A percentile compares a stretch with the other conserved stretches of the same genome.
Conservation (phyloP, 2,329 filamentous ascomycete genomes). For the Aplosporella prunicola region DNA sequence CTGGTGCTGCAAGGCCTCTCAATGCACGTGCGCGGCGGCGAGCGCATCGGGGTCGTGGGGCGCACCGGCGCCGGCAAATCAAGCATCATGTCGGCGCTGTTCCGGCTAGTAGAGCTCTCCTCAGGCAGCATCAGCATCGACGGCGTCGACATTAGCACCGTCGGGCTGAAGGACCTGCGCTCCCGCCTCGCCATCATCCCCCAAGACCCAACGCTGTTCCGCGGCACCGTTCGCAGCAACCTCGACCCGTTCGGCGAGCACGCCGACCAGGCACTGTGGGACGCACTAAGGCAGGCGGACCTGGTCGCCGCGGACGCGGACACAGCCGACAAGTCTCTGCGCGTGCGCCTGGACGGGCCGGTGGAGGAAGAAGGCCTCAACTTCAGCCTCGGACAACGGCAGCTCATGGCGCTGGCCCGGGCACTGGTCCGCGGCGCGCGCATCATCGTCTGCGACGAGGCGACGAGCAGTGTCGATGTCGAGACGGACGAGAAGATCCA, state of each 20-base stretch:
- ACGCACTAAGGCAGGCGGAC: slow-evolving; percentile 66
- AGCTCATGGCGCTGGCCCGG: slow-evolving; percentile 87
- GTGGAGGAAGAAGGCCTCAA: slow-evolving; percentile 95
- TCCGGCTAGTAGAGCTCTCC: slow-evolving; percentile 52
- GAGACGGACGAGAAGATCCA: slow-evolving; percentile 97
- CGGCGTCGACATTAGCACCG: slow-evolving; percentile 52
- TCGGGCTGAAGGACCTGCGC: slow-evolving; percentile 66
- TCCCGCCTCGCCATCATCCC: slow-evolving; percentile 74
- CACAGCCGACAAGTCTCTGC: slow-evolving; percentile 39
- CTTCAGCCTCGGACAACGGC: slow-evolving; percentile 88
- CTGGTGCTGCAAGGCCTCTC: slow-evolving; percentile 39
- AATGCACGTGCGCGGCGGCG: slow-evolving; percentile 65
- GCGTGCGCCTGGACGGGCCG: slow-evolving; percentile 71
- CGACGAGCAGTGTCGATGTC: slow-evolving; percentile 86
- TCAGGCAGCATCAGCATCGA: slow-evolving; percentile 41
- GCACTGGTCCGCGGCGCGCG: slow-evolving; percentile 78
- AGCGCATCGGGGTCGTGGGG: slow-evolving; percentile 73
- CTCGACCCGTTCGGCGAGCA: slow-evolving; percentile 75
- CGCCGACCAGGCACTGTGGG: slow-evolving; percentile 68
- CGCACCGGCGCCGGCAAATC: slow-evolving; percentile 77
- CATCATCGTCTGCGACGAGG: slow-evolving; percentile 96
- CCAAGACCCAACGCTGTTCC: slow-evolving; percentile 76
- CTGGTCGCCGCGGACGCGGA: slow-evolving; percentile 48
- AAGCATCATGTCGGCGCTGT: slow-evolving; percentile 73
- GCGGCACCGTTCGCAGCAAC: slow-evolving; percentile 68